Base-by-base conservation (phyloP, 1,284 basidiomycete genomes). In the Sporisorium exsertum region DNA sequence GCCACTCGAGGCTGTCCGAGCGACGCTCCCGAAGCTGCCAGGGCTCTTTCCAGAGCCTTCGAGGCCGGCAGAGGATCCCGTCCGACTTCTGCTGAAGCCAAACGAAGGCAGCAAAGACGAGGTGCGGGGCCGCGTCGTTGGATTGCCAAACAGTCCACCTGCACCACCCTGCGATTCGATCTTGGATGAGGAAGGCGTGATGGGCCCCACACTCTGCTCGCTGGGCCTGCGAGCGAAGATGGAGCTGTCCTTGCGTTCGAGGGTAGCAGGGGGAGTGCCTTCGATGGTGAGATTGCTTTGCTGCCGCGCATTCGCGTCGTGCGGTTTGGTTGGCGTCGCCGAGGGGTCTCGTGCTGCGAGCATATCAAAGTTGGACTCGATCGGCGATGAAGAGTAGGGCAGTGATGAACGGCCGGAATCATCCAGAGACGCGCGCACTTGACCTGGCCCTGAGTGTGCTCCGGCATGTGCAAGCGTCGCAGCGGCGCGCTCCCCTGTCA, bases 161-260 rank as follows among this genome's bases (percentile, higher is more conserved):
- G 79, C 80, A 45, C 80, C 80, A 8, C 80, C 78, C 12, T 64
- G 64, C n/a, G 72, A 61, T n/a, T 81, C 80, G 45, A 81, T 51
- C 32, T 57, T 63, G 1, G 79, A 81, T 1, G 73, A 67, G 5
- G 64, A 67, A 16, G 72, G 57, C 40, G 72, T 63, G 33, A 53
- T 50, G 18, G 66, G 51, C 1, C 72, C 72, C 10, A 42, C 58
- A 53, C 64, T 64, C 37, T 49, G 46, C 22, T 70, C 72, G 59
- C 66, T 74, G 5, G 66, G 63, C 29, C 62, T 65, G 12, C 72
- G 66, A 18, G 63, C 66, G 8, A 65, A 22, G 6, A 10, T 40
- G 20, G 56, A 64, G 52, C 65, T 58, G 26, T 50, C 56, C 37
- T 51, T 43, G 9, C 54, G 47, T 3, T 65, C 65, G 13, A 62